phyloP scores from a whole-genome alignment of 306 rosid species.

The Malus sylvestris region DNA sequence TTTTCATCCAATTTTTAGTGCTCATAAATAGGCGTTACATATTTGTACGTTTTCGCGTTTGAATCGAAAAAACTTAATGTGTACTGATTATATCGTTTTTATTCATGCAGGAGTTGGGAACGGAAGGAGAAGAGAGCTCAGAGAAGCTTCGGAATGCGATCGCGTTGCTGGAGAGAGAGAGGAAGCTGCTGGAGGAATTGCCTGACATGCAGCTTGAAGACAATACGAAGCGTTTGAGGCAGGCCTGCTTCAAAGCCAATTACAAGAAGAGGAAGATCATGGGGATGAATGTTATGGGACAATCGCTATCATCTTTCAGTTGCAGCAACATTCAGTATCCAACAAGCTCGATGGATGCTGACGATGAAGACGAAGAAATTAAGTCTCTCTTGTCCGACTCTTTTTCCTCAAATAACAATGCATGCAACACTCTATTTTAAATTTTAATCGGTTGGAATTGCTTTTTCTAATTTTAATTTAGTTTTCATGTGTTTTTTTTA shows the following conservation, averaged over 20 bases:
- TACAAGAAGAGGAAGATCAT: slow-evolving; percentile 72
- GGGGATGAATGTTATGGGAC: not conserved
- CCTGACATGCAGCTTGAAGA: slow-evolving; percentile 63
- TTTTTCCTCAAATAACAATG: slow-evolving; percentile 5
- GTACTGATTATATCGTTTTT: not conserved
- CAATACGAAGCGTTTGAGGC: slow-evolving; percentile 67
- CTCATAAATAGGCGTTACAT: not conserved
- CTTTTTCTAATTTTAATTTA: not conserved
- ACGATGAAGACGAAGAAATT: slow-evolving; percentile 27
- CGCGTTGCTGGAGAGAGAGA: slow-evolving; percentile 57
- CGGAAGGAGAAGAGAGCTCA: slow-evolving; percentile 32
- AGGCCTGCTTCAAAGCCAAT: slow-evolving; percentile 83
- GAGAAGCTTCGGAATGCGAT: slow-evolving; percentile 43
- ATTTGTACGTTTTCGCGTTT: not conserved
- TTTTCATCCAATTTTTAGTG: not conserved
- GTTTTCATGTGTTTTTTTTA: not conserved
- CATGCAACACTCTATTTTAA: not conserved
- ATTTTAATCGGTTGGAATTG: not conserved
- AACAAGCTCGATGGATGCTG: not conserved
- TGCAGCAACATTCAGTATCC: not conserved
- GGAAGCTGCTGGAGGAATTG: slow-evolving; percentile 60
- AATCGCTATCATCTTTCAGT: not conserved
- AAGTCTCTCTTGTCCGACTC: slow-evolving; percentile 26
- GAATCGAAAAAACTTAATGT: not conserved
- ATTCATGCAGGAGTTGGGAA: slow-evolving; percentile 41